A percentile compares a stretch with the other conserved stretches of the same genome.
Evolutionary conservation across 495 filamentous ascomycete genomes (phyloP).

Genomic region (Neurospora sp.): DNA sequence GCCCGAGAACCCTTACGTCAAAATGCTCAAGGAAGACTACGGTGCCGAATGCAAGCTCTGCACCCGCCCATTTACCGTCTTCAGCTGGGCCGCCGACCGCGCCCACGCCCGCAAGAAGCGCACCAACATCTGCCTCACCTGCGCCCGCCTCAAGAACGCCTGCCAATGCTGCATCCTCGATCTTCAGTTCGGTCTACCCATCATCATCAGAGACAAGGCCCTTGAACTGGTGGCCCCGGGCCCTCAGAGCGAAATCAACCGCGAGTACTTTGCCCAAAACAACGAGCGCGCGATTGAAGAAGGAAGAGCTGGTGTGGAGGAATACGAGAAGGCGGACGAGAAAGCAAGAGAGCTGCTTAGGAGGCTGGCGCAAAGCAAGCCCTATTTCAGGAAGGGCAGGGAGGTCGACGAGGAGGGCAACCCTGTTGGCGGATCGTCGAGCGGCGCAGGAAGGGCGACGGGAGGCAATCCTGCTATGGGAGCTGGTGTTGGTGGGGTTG

Average conservation of each 20-base stretch:
- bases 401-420: slow-evolving; percentile 48
- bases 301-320: slow-evolving; percentile 63
- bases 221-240: slow-evolving; percentile 94
- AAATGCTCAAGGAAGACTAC: slow-evolving; percentile 95
- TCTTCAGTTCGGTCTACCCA: slow-evolving; percentile 86
- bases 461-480: slow-evolving; percentile 37
- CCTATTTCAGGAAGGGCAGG: slow-evolving; percentile 81
- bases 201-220: slow-evolving; percentile 89
- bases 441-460: slow-evolving; percentile 23
- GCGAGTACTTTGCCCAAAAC: slow-evolving; percentile 95
- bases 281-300: slow-evolving; percentile 93
- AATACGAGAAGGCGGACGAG: slow-evolving; percentile 94
- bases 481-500: slow-evolving; percentile 39
- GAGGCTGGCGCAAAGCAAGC: slow-evolving; percentile 80
- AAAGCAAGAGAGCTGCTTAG: slow-evolving; percentile 83
- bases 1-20: slow-evolving; percentile 93
- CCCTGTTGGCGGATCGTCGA: slow-evolving; percentile 27
- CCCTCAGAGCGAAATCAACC: slow-evolving; percentile 80
- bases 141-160: slow-evolving; percentile 90
- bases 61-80: slow-evolving; percentile 91
- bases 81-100: slow-evolving; percentile 84
- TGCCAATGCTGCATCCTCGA: slow-evolving; percentile 99
- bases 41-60: slow-evolving; percentile 79
- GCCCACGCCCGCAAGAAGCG: slow-evolving; percentile 77
- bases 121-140: slow-evolving; percentile 90